phyloP scores from a whole-genome alignment of 2,329 filamentous ascomycete genomes.

The Fusarium pseudograminearum region DNA sequence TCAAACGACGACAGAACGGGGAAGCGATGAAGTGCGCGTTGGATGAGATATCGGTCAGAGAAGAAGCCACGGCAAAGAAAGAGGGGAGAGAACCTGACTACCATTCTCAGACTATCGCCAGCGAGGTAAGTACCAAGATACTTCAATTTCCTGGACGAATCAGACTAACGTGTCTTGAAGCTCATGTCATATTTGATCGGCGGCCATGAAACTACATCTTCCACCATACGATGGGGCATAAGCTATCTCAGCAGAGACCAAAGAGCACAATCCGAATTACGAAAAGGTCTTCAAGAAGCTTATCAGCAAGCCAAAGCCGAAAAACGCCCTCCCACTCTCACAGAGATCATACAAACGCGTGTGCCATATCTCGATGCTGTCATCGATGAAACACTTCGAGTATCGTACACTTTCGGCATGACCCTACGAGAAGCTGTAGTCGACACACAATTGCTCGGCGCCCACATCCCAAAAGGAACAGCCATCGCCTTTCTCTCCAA shows the following conservation, averaged over 20 bases:
- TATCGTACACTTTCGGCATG: constrained; percentile 24
- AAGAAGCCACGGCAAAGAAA: constrained; percentile 25
- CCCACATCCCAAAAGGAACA: constrained; percentile 28
- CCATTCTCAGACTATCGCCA: constrained; percentile 19
- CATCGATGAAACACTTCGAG: constrained; percentile 22
- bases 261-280: constrained; percentile 11
- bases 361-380: constrained; percentile 31
- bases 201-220: constrained; percentile 34
- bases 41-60: constrained; percentile 26
- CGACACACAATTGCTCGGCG: constrained; percentile 26
- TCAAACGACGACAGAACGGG: constrained; percentile 10
- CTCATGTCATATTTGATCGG: constrained; percentile 29
- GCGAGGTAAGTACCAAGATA: constrained; percentile 9
- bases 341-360: constrained; percentile 24
- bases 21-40: constrained; percentile 27
- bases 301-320: constrained; percentile 5
- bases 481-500: constrained; percentile 30
- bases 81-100: constrained; percentile 25
- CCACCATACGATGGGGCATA: constrained; percentile 24
- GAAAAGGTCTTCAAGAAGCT: constrained; percentile 11
- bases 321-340: constrained; percentile 8
- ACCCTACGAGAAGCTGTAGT: constrained; percentile 13
- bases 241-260: constrained; percentile 28
- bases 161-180: not conserved
- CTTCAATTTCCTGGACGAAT: fast-evolving